Conservation (phyloP, 1,139 yeast species). For the Scheffersomyces lignicola region DNA sequence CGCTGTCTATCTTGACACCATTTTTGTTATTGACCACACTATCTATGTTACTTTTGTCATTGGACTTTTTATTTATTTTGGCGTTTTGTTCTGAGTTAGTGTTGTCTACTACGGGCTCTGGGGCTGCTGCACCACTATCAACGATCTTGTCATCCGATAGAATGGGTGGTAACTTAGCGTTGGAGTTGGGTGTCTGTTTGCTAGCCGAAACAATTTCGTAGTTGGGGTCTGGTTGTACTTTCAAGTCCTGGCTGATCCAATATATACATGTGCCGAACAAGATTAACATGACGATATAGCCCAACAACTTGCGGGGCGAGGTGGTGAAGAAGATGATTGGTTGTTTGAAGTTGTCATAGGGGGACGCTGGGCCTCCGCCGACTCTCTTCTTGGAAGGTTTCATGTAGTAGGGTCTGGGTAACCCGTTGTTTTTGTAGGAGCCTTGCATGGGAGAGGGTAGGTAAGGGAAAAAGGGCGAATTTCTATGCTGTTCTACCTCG, state of each 20-base stretch:
- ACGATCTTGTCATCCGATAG: constrained; percentile 9
- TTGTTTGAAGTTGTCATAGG: constrained; percentile 32
- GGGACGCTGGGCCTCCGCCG: constrained; percentile 24
- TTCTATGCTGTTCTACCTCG: too few species aligned
- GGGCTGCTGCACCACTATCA: constrained; percentile 13
- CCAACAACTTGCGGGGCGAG: constrained; percentile 38
- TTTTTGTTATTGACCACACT: constrained; percentile 24
- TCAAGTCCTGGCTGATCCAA: constrained; percentile 40
- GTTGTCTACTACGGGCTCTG: constrained; percentile 12
- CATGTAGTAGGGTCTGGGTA: constrained; percentile 53
- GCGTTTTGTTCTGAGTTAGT: constrained; percentile 9
- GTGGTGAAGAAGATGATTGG: constrained; percentile 35
- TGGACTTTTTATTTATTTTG: constrained; percentile 7
- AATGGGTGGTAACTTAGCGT: constrained; percentile 2
- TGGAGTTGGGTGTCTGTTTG: constrained; percentile 1
- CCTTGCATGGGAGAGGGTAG: constrained; percentile 49
- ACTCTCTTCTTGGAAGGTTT: constrained; percentile 36
- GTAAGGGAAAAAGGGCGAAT: too few species aligned
- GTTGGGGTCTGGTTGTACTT: constrained; percentile 24
- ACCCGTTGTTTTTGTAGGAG: constrained; percentile 41
- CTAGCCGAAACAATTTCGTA: constrained; percentile 28
- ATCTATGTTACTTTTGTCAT: constrained; percentile 20
- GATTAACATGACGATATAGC: constrained; percentile 37
- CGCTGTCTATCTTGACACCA: constrained; percentile 29
- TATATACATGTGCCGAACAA: constrained; percentile 38